phyloP scores from a whole-genome alignment of 75 land plant species.

The Azolla pinnata region DNA sequence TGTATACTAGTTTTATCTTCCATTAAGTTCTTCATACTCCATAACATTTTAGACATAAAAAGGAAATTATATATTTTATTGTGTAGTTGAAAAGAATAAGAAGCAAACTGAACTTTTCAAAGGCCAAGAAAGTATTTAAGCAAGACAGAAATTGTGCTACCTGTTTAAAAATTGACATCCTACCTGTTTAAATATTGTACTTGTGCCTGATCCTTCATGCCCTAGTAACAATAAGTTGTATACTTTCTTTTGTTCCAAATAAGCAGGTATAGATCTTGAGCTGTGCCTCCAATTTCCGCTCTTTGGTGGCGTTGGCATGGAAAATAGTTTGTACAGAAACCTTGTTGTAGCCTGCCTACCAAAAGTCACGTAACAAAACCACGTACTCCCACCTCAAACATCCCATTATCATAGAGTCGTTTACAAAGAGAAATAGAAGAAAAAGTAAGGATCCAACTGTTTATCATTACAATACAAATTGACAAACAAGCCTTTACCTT shows the following conservation, averaged over 20 bases:
- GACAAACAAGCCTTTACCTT: slow-evolving; percentile 36
- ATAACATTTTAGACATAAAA: slow-evolving; percentile 1
- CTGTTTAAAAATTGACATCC: neutral
- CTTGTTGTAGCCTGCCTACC: slow-evolving; percentile 58
- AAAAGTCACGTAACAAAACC: too few species aligned
- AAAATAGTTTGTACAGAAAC: slow-evolving; percentile 56
- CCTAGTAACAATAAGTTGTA: slow-evolving; percentile 78
- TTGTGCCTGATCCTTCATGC: slow-evolving; percentile 62
- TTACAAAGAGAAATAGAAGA: neutral
- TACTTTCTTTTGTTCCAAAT: slow-evolving; percentile 40
- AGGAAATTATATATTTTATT: neutral
- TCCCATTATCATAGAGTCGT: too few species aligned
- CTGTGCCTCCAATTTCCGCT: slow-evolving; percentile 11
- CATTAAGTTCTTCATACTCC: neutral
- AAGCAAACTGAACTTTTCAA: neutral
- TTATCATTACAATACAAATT: neutral
- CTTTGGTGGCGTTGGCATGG: slow-evolving; percentile 65
- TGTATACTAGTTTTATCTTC: neutral
- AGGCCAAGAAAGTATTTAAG: neutral
- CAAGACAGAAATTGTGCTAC: neutral
- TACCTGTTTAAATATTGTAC: slow-evolving; percentile 93
- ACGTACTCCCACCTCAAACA: too few species aligned
- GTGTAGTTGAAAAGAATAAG: neutral
- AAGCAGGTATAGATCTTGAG: slow-evolving; percentile 33
- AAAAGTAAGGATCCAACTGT: neutral